Conservation (phyloP, 2,329 filamentous ascomycete genomes). For the Neofusicoccum sp. region DNA sequence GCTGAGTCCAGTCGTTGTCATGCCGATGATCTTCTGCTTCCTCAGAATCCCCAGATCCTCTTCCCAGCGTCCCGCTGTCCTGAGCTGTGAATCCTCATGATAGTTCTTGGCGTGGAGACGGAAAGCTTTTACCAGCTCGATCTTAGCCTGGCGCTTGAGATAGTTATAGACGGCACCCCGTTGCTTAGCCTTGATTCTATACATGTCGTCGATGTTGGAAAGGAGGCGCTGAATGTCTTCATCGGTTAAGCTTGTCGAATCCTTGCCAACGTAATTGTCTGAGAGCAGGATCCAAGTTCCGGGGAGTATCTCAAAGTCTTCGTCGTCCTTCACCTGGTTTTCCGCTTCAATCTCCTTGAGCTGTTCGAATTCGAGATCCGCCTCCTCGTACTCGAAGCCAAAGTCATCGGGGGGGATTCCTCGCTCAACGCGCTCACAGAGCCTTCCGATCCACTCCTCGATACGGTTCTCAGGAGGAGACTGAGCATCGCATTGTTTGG, state of each 20-base stretch:
- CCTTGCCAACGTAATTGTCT: constrained; percentile 45
- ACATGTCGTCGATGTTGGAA: constrained; percentile 56
- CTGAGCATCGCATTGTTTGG: constrained; percentile 12
- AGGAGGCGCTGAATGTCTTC: constrained; percentile 42
- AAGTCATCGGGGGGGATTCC: constrained; percentile 53
- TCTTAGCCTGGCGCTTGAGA: constrained; percentile 61
- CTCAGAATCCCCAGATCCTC: constrained; percentile 63
- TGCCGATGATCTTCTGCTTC: constrained; percentile 62
- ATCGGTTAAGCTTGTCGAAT: constrained; percentile 28
- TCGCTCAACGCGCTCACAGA: constrained; percentile 49
- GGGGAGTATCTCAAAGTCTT: constrained; percentile 46
- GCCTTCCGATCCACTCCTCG: constrained; percentile 60
- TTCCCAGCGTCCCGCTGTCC: constrained; percentile 62
- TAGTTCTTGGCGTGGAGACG: constrained; percentile 55
- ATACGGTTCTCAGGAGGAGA: constrained; percentile 44
- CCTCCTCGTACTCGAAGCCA: constrained; percentile 60
- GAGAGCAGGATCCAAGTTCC: constrained; percentile 36
- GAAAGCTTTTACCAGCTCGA: constrained; percentile 50
- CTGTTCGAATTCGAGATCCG: constrained; percentile 63
- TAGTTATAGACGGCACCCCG: constrained; percentile 69
- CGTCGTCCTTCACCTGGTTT: constrained; percentile 55
- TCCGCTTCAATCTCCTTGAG: constrained; percentile 64
- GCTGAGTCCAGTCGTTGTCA: constrained; percentile 79
- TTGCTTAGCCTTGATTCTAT: constrained; percentile 56
- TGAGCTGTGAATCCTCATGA: constrained; percentile 51